phyloP scores from a whole-genome alignment of 2,329 filamentous ascomycete genomes.

The Magnaporthiopsis rhizophila region DNA sequence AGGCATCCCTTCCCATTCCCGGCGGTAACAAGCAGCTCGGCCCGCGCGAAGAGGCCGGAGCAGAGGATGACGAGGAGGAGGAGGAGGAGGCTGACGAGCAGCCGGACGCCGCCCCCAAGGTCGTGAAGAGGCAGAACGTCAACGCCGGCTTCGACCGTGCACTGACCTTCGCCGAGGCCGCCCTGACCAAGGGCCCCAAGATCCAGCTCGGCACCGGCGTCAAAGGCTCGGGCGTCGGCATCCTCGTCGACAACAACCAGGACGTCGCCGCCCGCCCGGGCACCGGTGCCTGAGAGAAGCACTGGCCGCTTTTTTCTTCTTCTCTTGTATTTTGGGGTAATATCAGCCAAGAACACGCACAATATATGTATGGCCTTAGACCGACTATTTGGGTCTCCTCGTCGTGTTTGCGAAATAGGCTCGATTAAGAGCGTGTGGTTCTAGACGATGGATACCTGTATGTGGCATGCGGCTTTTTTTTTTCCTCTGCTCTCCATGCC shows the following conservation, averaged over 20 bases:
- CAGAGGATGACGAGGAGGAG: slow-evolving; percentile 12
- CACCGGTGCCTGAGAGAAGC: slow-evolving; percentile 5
- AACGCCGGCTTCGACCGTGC: slow-evolving; percentile 35
- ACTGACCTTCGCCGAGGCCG: slow-evolving; percentile 36
- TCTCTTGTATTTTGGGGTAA: neutral
- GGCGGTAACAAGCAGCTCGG: slow-evolving; percentile 38
- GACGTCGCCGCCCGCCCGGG: slow-evolving; percentile 13
- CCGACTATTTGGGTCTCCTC: neutral
- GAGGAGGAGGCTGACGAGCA: neutral
- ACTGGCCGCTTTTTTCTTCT: neutral
- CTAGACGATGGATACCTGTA: too few relatives aligned
- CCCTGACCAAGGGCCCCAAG: slow-evolving; percentile 37
- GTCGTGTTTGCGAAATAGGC: neutral
- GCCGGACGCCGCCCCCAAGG: slow-evolving; percentile 11
- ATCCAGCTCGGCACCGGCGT: slow-evolving; percentile 37
- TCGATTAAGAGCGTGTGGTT: neutral
- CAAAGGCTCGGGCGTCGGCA: slow-evolving; percentile 31
- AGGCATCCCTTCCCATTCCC: slow-evolving; percentile 36
- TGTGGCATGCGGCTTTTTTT: too few relatives aligned
- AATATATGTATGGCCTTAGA: neutral
- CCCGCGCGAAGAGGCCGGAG: slow-evolving; percentile 22
- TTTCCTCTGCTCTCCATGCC: too few relatives aligned
- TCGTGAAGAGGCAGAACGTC: slow-evolving; percentile 31
- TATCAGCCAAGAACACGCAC: neutral
- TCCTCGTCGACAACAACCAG: slow-evolving; percentile 24